Base-by-base conservation (phyloP, 257 asterid species). In the Nicotiana benthamiana region DNA sequence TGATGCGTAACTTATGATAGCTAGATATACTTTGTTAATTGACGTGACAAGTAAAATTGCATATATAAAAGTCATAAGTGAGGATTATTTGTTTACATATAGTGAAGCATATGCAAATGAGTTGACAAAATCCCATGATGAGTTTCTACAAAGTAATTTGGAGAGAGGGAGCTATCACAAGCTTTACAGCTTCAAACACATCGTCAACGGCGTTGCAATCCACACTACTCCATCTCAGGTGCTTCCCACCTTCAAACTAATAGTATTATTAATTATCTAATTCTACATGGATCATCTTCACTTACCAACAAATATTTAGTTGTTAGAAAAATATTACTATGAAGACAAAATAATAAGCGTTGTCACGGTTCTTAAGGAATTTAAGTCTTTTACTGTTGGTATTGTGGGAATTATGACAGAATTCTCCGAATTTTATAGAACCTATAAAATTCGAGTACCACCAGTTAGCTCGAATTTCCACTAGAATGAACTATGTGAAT, bases 181-280 rank as follows among this genome's bases (percentile, higher is more conserved):
- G 88, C 93, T 95, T 67, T 92, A 91, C 89, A 93, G 98, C 94
- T 95, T 91, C 75, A 90, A 88, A 30, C 93, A 93, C 86, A 83
- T 95, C 13, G 93, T 91, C 26, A 93, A 92, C 75, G 97, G 98
- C 18, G 91, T 95, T 65, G 95, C 99, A 1, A 80, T 95, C 46
- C 98, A 95, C 80, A 92, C 97, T 8, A 85, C 90, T 12, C 86
- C 81, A 68, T 87, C 98, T 80, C 97, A 93, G 97, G 98, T 90
- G 59, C 46, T 43, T 24, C 3, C 20, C 16, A 40, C 24, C 36
- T 70, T 70, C 20, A 40, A 70, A 70, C 57, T 40, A 8, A 11
- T 40, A 7, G 46, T 8, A 36, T 36, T 34, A 11, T 68, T 40
- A 5, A 27, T 70, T 24, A n/a, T 70, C 57, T 43, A 43, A 2